Evolutionary conservation across 169 alveolate genomes (phyloP).

Genomic region (Plasmodium fragile): DNA sequence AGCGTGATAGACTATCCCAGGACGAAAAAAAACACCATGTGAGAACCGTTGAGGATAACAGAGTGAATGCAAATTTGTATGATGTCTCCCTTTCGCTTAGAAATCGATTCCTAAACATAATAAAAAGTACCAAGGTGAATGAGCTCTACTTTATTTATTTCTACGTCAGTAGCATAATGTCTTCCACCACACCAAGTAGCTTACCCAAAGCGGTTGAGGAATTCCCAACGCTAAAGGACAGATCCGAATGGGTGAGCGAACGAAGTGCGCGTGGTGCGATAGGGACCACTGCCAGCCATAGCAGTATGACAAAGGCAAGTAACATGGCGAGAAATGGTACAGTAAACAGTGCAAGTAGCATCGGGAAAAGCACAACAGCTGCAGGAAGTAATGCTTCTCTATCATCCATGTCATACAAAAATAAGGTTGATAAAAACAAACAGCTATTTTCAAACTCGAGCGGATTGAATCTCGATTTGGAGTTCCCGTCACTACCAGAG

Average conservation of each 20-base stretch:
- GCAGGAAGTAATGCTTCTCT: not conserved
- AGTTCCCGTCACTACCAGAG: conserved; percentile 51
- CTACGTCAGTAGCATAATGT: conserved; percentile 20
- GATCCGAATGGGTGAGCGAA: not conserved
- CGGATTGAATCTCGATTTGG: not conserved
- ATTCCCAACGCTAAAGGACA: conserved; percentile 26
- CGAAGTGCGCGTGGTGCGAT: not conserved
- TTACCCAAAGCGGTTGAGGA: conserved; percentile 11
- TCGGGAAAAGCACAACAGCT: not conserved
- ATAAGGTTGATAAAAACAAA: conserved; percentile 42
- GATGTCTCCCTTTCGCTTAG: conserved; percentile 66
- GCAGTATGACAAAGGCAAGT: not conserved
- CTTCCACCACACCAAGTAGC: not conserved
- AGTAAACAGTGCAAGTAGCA: not conserved
- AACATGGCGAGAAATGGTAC: not conserved
- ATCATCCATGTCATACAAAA: conserved; percentile 31
- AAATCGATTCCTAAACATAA: conserved; percentile 56
- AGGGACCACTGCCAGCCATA: not conserved
- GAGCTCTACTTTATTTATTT: conserved; percentile 57
- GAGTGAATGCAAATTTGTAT: conserved; percentile 30
- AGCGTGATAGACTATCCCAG: not conserved
- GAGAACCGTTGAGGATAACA: not conserved
- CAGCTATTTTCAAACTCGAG: not conserved
- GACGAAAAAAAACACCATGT: not conserved
- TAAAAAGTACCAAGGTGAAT: conserved; percentile 62